Conservation (phyloP, 148 eudicot species). For the Chenopodium suecicum region DNA sequence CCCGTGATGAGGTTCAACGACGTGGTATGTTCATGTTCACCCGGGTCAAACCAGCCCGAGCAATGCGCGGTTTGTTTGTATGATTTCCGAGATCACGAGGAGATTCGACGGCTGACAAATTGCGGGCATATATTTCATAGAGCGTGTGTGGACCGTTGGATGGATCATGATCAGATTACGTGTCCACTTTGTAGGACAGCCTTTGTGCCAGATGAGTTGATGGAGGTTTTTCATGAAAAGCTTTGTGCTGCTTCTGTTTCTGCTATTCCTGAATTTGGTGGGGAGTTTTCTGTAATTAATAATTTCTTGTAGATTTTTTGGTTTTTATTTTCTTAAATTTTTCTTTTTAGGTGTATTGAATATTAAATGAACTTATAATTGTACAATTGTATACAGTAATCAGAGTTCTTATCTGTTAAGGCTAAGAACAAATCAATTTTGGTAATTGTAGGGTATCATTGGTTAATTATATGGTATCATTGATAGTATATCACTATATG, state of each 20-base stretch:
- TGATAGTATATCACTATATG: no score
- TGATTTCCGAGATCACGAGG: slow-evolving; percentile 54
- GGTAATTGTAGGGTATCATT: neutral
- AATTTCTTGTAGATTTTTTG: slow-evolving; percentile 6
- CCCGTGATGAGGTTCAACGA: slow-evolving; percentile 66
- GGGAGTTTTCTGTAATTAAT: slow-evolving; percentile 50
- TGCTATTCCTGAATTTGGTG: slow-evolving; percentile 50
- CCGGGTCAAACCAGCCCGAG: slow-evolving; percentile 32
- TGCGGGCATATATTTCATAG: slow-evolving; percentile 58
- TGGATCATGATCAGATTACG: slow-evolving; percentile 68
- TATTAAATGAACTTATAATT: neutral
- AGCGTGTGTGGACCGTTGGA: slow-evolving; percentile 77
- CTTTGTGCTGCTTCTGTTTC: slow-evolving; percentile 51
- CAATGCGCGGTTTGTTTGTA: slow-evolving; percentile 65
- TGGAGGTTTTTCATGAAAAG: slow-evolving; percentile 47
- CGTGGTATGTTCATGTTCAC: slow-evolving; percentile 5
- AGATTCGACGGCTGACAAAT: slow-evolving; percentile 50
- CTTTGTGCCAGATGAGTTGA: slow-evolving; percentile 50
- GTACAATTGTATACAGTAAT: neutral
- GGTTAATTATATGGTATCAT: no score
- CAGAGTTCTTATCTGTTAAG: neutral
- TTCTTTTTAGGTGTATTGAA: neutral
- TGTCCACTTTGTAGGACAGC: slow-evolving; percentile 66
- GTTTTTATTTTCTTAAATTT: slow-evolving; percentile 13
- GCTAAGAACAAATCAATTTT: neutral